These are phyloP conservation scores for Lactarius quietus DNA, from an alignment of 768 basidiomycete genomes.

Conservation along the genomic window DNA sequence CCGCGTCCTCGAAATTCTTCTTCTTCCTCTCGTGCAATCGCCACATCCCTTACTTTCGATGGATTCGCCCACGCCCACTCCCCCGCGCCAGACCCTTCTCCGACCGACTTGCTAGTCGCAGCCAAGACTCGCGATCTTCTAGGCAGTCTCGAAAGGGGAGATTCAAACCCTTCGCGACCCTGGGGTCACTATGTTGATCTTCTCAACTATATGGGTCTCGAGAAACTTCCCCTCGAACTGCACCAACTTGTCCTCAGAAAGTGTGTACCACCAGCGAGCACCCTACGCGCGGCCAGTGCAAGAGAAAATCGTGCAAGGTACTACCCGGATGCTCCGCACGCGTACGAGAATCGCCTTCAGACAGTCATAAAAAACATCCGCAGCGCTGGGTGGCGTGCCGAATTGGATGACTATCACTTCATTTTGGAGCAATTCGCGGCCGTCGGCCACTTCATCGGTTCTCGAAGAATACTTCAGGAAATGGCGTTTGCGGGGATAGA, in stretches of 20 bases:
- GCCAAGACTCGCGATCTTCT: slow-evolving; percentile 22
- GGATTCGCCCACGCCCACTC: background rate
- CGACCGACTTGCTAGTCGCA: slow-evolving; percentile 22
- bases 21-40: slow-evolving; percentile 15
- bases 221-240: slow-evolving; percentile 54
- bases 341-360: slow-evolving; percentile 65
- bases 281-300: slow-evolving; percentile 45
- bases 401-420: slow-evolving; percentile 68
- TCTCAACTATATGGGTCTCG: slow-evolving; percentile 44
- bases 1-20: slow-evolving; percentile 1
- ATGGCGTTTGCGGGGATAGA: slow-evolving; percentile 42
- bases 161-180: slow-evolving; percentile 43
- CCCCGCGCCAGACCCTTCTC: slow-evolving; percentile 10
- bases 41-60: slow-evolving; percentile 7
- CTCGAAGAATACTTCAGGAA: slow-evolving; percentile 59
- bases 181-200: slow-evolving; percentile 65
- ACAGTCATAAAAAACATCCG: slow-evolving; percentile 69
- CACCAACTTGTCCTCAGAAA: slow-evolving; percentile 69
- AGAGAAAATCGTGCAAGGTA: slow-evolving; percentile 40
- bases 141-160: slow-evolving; percentile 16
- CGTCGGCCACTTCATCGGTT: slow-evolving; percentile 63
- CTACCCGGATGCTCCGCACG: slow-evolving; percentile 41
- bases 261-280: slow-evolving; percentile 49
- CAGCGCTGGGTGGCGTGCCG: slow-evolving; percentile 41
- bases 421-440: slow-evolving; percentile 73